Percentiles rank a stretch among this genome's conserved stretches.
These are phyloP conservation scores for Fusarium vanettenii DNA, from an alignment of 2,329 filamentous ascomycete species.

Conservation along the genomic window DNA sequence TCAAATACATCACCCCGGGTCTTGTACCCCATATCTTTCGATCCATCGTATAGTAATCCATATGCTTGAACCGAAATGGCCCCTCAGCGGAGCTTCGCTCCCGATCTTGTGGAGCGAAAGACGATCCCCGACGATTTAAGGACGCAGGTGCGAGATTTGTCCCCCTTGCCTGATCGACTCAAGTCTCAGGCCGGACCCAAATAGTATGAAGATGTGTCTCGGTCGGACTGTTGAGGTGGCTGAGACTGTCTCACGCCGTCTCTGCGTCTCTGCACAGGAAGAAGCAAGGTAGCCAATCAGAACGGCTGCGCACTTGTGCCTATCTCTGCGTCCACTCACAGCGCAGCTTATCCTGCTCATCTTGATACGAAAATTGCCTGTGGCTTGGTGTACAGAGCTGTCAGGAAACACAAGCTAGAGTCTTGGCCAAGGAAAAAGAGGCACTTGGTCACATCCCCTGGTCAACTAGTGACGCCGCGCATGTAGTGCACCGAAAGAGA, in stretches of 20 bases:
- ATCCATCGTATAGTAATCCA: neutral
- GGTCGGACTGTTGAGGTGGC: constrained; percentile 4
- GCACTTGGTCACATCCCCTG: neutral
- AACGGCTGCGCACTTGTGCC: neutral
- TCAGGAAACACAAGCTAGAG: neutral
- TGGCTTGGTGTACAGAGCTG: neutral
- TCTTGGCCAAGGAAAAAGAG: neutral
- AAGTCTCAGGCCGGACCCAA: neutral
- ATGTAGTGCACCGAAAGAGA: neutral
- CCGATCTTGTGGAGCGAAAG: neutral
- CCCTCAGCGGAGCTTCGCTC: neutral
- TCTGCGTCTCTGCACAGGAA: neutral
- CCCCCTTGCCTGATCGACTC: neutral
- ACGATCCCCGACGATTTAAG: neutral
- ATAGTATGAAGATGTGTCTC: neutral
- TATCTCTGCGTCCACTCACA: neutral
- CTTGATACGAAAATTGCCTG: neutral
- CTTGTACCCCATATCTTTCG: neutral
- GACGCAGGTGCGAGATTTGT: neutral
- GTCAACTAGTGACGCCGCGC: neutral
- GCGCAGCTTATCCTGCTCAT: neutral
- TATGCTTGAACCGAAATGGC: neutral
- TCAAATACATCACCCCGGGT: neutral
- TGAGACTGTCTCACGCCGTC: neutral
- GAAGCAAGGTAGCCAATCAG: neutral